A percentile compares a stretch with the other conserved stretches of the same genome.
Conservation (phyloP, 176 grass and related monocot genomes). For the Oryza australiensis region DNA sequence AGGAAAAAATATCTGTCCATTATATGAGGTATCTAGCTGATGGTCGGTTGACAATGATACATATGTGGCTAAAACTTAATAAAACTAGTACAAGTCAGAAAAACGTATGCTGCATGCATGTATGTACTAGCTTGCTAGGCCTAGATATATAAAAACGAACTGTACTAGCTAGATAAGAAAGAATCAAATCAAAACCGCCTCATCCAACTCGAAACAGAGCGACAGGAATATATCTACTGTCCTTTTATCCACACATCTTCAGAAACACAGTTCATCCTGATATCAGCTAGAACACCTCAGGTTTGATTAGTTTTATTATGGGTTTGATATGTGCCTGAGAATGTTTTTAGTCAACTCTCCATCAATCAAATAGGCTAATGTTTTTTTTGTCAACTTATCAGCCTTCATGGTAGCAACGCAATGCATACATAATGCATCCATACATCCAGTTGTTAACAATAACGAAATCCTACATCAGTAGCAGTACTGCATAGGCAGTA, state of each 20-base stretch:
- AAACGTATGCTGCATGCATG: not conserved
- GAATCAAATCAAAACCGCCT: not conserved
- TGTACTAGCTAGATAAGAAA: not conserved
- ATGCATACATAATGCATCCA: not conserved
- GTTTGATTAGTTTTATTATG: slow-evolving; percentile 3
- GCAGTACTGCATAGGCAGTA: too few relatives aligned
- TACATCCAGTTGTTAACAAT: not conserved
- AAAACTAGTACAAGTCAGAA: slow-evolving; percentile 6
- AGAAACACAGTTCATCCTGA: not conserved
- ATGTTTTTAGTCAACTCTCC: not conserved
- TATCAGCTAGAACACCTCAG: not conserved
- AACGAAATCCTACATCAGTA: not conserved
- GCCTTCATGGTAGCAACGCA: not conserved
- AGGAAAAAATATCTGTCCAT: slow-evolving; percentile 17
- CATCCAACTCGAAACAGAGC: not conserved
- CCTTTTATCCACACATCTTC: not conserved
- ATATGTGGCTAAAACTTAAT: not conserved
- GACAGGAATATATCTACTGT: not conserved
- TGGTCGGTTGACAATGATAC: slow-evolving; percentile 33
- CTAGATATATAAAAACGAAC: not conserved
- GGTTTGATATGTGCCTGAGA: not conserved
- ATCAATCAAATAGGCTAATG: not conserved
- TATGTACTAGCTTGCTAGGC: not conserved
- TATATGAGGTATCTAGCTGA: slow-evolving; percentile 11
- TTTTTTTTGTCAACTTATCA: slow-evolving; percentile 28